Evolutionary conservation across 345 rosid genomes (phyloP), one percentile per base, ranked within the genome.

Genomic region (Erucastrum elatum): DNA sequence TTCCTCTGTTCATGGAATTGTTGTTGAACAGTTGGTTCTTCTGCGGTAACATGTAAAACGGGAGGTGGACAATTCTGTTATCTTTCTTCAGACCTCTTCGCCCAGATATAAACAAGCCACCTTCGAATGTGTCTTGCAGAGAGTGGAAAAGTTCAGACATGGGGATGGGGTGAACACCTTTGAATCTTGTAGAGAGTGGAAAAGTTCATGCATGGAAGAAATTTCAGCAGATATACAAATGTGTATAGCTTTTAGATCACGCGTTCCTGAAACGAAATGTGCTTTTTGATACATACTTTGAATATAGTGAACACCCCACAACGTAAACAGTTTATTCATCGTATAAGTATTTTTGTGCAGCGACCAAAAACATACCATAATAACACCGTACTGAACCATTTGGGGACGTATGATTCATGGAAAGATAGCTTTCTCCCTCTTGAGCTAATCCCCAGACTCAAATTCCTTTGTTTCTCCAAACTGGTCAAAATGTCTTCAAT

Each of bases 391-490:
- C 84, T 77, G 82, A 81, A 68, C 83, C 90, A 63, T 74, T 74
- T 49, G 46, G 1, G 51, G 78, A 71, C 30, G 66, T 69, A 77
- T 71, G 72, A 80, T 75, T 56, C 56, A 72, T 72, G 70, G 61
- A 37, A 37, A 10, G 64, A 77, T 79, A 27, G 72, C 9, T 77
- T 46, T 63, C 83, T 59, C 73, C 88, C 80, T 82, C 82, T 84
- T 74, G 83, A 84, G 80, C 82, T 85, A 72, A 88, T 67, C 75
- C 95, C 94, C 13, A 91, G 84, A 59, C 84, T 86, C 53, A 76
- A 67, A 82, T 88, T 89, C 86, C 98, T 88, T 80, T 95, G 93
- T 83, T 85, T 92, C 86, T 92, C 94, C 79, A 95, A 77, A 56
- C 96, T 87, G 55, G 77, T 86, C 76, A 95, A 81, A 80, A 95